A percentile compares a stretch with the other conserved stretches of the same genome.
Evolutionary conservation across 306 rosid genomes (phyloP).

Genomic region (Leucaena leucocephala): DNA sequence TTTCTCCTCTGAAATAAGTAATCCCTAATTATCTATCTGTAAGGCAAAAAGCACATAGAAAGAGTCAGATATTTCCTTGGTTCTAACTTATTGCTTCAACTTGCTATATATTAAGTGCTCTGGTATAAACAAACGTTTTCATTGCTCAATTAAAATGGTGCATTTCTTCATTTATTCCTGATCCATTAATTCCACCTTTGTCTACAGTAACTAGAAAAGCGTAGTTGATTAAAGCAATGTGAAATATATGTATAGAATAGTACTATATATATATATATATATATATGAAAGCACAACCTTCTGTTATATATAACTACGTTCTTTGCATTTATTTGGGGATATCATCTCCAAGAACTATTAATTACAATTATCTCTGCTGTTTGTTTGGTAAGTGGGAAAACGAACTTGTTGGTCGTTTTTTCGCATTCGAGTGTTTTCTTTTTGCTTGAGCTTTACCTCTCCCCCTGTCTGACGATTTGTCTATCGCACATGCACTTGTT

Average conservation of each 20-base stretch:
- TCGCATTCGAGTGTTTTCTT: neutral
- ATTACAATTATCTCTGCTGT: neutral
- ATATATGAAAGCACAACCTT: constrained; percentile 10
- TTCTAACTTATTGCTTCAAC: constrained; percentile 1
- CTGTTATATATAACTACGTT: neutral
- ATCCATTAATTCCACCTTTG: neutral
- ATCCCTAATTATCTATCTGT: neutral
- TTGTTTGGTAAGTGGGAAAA: constrained; percentile 22
- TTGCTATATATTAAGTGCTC: constrained; percentile 19
- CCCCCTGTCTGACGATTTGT: neutral
- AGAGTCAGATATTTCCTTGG: neutral
- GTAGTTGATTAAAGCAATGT: neutral
- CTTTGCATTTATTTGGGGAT: neutral
- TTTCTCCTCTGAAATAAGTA: constrained; percentile 12
- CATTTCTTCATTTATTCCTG: neutral
- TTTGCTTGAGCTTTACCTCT: constrained; percentile 22
- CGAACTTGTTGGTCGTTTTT: constrained; percentile 6
- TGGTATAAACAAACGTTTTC: constrained; percentile 2
- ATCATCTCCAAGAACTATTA: constrained; percentile 13
- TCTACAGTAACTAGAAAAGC: constrained; percentile 17
- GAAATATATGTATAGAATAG: constrained; percentile 8
- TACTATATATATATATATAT: constrained; percentile 12
- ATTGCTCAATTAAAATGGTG: neutral
- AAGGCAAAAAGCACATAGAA: constrained; percentile 19
- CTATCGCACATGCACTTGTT: neutral